phyloP scores from a whole-genome alignment of 1,139 yeast genomes.

The Suhomyces chickasaworum region DNA sequence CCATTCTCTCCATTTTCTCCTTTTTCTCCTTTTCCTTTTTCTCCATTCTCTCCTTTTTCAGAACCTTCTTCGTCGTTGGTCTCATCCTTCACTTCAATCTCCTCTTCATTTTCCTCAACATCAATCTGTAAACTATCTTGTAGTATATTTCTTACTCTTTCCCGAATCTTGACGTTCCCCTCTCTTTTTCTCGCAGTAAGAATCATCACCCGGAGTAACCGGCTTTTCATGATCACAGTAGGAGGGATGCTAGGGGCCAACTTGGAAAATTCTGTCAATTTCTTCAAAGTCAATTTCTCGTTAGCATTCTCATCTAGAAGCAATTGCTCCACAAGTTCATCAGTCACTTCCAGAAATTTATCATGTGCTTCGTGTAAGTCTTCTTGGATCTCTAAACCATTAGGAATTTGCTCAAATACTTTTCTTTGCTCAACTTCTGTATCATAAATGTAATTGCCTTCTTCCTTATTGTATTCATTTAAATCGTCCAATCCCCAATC shows the following conservation, averaged over 20 bases:
- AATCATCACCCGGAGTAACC: constrained; percentile 36
- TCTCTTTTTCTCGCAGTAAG: constrained; percentile 33
- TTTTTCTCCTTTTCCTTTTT: neutral
- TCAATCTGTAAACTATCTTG: constrained; percentile 25
- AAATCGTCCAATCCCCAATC: constrained; percentile 49
- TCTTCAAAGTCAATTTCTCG: constrained; percentile 20
- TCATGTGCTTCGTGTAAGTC: constrained; percentile 20
- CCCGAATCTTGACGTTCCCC: constrained; percentile 23
- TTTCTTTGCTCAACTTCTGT: constrained; percentile 32
- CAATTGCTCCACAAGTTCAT: constrained; percentile 22
- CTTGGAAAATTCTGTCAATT: constrained; percentile 22
- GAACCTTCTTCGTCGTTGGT: constrained; percentile 1
- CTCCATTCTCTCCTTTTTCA: neutral
- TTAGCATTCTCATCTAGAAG: constrained; percentile 17
- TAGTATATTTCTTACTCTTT: constrained; percentile 27
- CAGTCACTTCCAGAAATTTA: constrained; percentile 26
- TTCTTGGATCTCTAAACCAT: constrained; percentile 23
- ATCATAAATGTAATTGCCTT: constrained; percentile 42
- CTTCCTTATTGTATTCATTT: constrained; percentile 20
- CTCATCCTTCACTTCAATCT: constrained; percentile 2
- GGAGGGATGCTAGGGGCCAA: constrained; percentile 28
- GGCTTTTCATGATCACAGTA: constrained; percentile 34
- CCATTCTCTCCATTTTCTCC: neutral
- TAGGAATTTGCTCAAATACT: constrained; percentile 31
- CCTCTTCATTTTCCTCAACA: constrained; percentile 9